Base-by-base conservation (phyloP, 306 rosid genomes). In the Rubus parviflorus region DNA sequence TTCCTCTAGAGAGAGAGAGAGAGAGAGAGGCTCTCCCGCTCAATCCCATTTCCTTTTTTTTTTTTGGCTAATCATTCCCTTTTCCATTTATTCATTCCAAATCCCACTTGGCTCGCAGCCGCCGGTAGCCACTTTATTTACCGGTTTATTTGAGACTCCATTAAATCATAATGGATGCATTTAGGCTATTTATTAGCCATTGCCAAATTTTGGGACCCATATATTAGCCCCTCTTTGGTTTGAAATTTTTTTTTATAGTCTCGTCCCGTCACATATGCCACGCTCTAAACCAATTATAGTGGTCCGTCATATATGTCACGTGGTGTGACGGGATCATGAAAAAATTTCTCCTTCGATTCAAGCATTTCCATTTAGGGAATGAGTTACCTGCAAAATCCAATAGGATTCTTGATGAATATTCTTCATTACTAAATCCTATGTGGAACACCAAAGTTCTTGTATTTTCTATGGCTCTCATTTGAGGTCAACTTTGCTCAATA, bases 91-190 rank as follows among this genome's bases (percentile, higher is more conserved):
- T 25, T 25, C 30, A 58, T 23, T 58, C 38, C 17, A 58, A 10
- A 10, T 58, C 22, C 51, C 51, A 66, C 51, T 66, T 40, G 69
- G 19, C 68, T 20, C 16, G 49, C 3, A 66, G 71, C 71, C 71
- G 71, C 71, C 71, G 71, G 71, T 66, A 38, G 35, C 70, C 51
- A 12, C 22, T 9, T 41, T 60, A 1, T 22, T 60, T 4, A 58
- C 64, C 64, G 40, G 17, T 23, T 58, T 1, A 20, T 9, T 20
- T 8, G 17, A 15, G 12, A 51, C 54, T 49, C n/a, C 30, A n/a
- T 54, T 22, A 57, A 20, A 60, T 23, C 38, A 0, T 22, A 58
- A 20, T 42, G 0, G 46, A 8, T 42, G 46, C 46, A 42, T 4
- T 42, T 4, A 42, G 46, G 46, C 53, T 48, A 48, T 48, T 48